phyloP scores from a whole-genome alignment of 306 rosid genomes.

The Casuarina glauca region DNA sequence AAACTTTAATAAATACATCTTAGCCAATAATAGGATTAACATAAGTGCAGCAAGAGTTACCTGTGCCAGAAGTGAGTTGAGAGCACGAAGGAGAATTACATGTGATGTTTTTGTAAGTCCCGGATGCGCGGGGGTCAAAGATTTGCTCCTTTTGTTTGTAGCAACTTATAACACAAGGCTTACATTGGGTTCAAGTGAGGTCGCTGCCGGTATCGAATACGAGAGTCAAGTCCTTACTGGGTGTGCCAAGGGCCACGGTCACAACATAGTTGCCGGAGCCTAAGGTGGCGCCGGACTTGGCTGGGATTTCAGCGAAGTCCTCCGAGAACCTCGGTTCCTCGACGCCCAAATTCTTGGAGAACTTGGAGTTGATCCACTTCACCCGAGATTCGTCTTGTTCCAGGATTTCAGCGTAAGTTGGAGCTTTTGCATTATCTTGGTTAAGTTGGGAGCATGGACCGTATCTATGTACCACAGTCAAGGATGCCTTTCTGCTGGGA shows the following conservation, averaged over 20 bases:
- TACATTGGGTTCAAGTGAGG: slow-evolving; percentile 80
- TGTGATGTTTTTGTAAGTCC: slow-evolving; percentile 48
- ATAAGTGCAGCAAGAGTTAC: slow-evolving; percentile 12
- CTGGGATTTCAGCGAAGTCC: slow-evolving; percentile 37
- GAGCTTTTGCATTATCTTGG: neutral
- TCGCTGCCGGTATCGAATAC: slow-evolving; percentile 71
- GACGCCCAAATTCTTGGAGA: neutral
- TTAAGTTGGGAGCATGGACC: slow-evolving; percentile 35
- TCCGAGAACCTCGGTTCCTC: neutral
- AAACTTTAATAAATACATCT: too few species aligned
- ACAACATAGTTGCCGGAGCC: slow-evolving; percentile 67
- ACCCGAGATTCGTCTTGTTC: slow-evolving; percentile 24
- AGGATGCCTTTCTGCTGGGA: neutral
- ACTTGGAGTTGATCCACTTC: slow-evolving; percentile 7
- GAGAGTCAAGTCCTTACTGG: slow-evolving; percentile 51
- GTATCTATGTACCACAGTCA: slow-evolving; percentile 32
- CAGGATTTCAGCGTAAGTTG: slow-evolving; percentile 12
- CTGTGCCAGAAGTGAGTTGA: slow-evolving; percentile 53
- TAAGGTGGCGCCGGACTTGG: slow-evolving; percentile 45
- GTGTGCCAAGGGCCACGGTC: slow-evolving; percentile 62
- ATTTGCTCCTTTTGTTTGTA: slow-evolving; percentile 54
- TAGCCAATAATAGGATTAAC: too few species aligned
- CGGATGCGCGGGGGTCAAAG: slow-evolving; percentile 44
- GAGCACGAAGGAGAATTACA: slow-evolving; percentile 47
- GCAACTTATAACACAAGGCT: slow-evolving; percentile 55